Conservation (phyloP, 345 rosid species). For the Trapa incisa region DNA sequence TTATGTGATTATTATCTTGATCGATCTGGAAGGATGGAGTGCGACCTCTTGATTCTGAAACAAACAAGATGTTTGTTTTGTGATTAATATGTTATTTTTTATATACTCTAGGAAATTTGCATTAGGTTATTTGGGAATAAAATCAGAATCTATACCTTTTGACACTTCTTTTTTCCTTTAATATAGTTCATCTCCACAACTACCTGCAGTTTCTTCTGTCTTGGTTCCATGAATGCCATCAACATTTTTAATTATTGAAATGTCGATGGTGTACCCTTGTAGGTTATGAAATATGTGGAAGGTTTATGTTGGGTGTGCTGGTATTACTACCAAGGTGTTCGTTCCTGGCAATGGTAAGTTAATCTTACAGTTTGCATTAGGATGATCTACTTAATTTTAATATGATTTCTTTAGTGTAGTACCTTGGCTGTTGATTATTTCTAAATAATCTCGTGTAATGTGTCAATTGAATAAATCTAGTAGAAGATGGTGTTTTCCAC, state of each 20-base stretch:
- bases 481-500: background rate
- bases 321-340: constrained; percentile 91
- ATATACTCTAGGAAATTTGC: too few relatives aligned
- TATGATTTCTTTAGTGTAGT: too few relatives aligned
- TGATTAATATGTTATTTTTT: too few relatives aligned
- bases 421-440: background rate
- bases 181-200: too few relatives aligned
- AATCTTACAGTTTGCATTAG: background rate
- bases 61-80: too few relatives aligned
- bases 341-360: constrained; percentile 97
- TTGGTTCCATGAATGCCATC: background rate
- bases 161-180: too few relatives aligned
- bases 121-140: too few relatives aligned
- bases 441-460: background rate
- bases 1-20: too few relatives aligned
- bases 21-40: too few relatives aligned
- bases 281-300: constrained; percentile 90
- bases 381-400: background rate
- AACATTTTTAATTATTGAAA: background rate
- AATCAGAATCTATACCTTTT: too few relatives aligned
- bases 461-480: background rate
- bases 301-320: constrained; percentile 97
- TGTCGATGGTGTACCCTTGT: constrained; percentile 13
- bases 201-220: background rate
- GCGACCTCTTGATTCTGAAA: too few relatives aligned